These are phyloP conservation scores for Fraxinus floribunda DNA, from an alignment of 305 asterid species.

Conservation along the genomic window DNA sequence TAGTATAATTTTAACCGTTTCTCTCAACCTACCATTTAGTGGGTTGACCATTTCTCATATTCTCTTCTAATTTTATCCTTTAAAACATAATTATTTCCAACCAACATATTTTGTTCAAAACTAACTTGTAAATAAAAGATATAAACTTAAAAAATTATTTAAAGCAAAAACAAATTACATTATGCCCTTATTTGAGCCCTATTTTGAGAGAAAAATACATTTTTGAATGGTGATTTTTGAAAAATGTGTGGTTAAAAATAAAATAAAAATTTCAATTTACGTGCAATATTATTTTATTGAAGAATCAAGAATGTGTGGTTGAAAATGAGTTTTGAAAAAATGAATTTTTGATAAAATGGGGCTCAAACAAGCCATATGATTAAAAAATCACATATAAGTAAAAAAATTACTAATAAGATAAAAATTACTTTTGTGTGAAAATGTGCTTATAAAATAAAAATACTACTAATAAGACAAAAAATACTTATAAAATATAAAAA, in stretches of 20 bases:
- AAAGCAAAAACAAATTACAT: background rate
- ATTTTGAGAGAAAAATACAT: background rate
- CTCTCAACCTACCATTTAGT: background rate
- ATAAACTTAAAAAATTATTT: too few species aligned
- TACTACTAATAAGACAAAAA: too few species aligned
- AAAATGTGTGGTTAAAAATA: background rate
- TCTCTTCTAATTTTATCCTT: background rate
- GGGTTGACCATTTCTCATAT: background rate
- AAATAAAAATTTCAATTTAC: too few species aligned
- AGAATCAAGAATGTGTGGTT: background rate
- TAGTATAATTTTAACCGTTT: background rate
- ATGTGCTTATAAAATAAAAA: too few species aligned
- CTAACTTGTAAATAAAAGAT: background rate
- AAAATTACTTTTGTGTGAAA: too few species aligned
- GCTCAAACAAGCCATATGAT: background rate
- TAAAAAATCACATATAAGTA: background rate
- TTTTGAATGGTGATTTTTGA: background rate
- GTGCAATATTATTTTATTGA: background rate
- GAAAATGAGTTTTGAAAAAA: background rate
- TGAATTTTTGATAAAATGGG: background rate
- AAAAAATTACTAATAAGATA: background rate
- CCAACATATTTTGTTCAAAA: background rate
- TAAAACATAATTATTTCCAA: background rate
- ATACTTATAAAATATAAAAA: too few species aligned
- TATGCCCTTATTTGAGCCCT: background rate